Evolutionary conservation across 2,329 filamentous ascomycete species (phyloP), one percentile per base, ranked within the genome.

Genomic region (Trichoderma sp.): DNA sequence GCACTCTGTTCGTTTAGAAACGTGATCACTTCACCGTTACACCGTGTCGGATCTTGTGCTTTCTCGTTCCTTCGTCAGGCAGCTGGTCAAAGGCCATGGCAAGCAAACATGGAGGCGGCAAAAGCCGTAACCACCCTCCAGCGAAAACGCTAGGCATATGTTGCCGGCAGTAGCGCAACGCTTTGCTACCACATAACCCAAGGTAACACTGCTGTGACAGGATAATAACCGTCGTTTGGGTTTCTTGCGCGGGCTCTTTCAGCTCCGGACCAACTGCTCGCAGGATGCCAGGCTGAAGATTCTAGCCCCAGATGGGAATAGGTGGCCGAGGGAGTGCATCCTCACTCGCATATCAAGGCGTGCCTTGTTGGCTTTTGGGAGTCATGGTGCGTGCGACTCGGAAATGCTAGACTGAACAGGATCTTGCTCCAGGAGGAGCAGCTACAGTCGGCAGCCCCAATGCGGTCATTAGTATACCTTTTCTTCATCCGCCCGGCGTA

Each of bases 211-310:
- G 37, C 49, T 32, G 43, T 5, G 59, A 28, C 30, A 10, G 26
- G 34, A 24, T n/a, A 26, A 54, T 54, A 16, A 26, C 32, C 60
- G n/a, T 32, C 24, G 30, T n/a, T 21, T 21, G 21, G 37, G 59
- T 34, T 51, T 21, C 49, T 11, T 24, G 24, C 32, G 49, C 49
- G 39, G 60, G 46, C 18, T 30, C 59, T 39, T 64, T 54, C 60
- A 64, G 60, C 60, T 64, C 60, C 16, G 30, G n/a, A 39, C 46
- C 60, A 64, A 39, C 60, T 21, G 21, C 60, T 63, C 14, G 60
- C 21, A 39, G 34, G 49, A 39, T 39, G 46, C n/a, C 11, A 30
- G 59, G 60, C 49, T 37, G 32, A 64, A 34, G 18, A 30, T 54
- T 39, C 32, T 39, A 54, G n/a, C 28, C 46, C 60, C 32, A 21